Evolutionary conservation across 2,329 filamentous ascomycete genomes (phyloP).

Genomic region (Aspergillus novoparasiticus): DNA sequence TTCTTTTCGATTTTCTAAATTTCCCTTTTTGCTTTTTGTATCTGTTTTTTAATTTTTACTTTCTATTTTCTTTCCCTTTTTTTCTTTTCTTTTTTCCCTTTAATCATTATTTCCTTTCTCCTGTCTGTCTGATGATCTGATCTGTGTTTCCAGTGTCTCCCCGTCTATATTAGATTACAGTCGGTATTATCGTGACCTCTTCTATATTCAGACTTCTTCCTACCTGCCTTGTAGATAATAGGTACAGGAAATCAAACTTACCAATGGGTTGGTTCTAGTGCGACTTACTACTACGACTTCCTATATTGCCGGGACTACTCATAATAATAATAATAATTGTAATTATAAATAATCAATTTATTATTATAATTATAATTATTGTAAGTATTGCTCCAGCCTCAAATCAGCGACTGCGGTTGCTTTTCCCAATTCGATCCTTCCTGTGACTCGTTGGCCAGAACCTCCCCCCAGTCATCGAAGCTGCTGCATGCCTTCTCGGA

Average conservation of each 20-base stretch:
- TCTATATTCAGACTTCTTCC: neutral
- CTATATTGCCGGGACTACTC: neutral
- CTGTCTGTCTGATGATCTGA: neutral
- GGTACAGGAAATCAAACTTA: neutral
- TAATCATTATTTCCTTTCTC: neutral
- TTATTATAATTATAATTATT: constrained; percentile 1
- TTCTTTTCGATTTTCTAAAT: neutral
- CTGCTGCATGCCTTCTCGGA: constrained; percentile 19
- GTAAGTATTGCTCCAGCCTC: constrained; percentile 19
- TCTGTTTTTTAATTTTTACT: constrained; percentile 2
- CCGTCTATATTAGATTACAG: neutral
- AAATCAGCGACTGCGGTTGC: constrained; percentile 13
- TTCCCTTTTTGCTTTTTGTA: neutral
- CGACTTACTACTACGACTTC: neutral
- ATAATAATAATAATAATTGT: neutral
- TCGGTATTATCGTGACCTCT: neutral
- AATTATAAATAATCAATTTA: neutral
- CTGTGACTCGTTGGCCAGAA: constrained; percentile 17
- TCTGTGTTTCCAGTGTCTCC: neutral
- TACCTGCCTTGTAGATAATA: neutral
- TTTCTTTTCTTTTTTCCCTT: neutral
- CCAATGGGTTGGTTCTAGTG: neutral
- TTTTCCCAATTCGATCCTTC: constrained; percentile 19
- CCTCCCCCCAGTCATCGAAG: constrained; percentile 15
- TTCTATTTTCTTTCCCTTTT: neutral